These are phyloP conservation scores for Pseudogymnoascus sp. DNA, from an alignment of 2,329 filamentous ascomycete genomes.

Conservation along the genomic window DNA sequence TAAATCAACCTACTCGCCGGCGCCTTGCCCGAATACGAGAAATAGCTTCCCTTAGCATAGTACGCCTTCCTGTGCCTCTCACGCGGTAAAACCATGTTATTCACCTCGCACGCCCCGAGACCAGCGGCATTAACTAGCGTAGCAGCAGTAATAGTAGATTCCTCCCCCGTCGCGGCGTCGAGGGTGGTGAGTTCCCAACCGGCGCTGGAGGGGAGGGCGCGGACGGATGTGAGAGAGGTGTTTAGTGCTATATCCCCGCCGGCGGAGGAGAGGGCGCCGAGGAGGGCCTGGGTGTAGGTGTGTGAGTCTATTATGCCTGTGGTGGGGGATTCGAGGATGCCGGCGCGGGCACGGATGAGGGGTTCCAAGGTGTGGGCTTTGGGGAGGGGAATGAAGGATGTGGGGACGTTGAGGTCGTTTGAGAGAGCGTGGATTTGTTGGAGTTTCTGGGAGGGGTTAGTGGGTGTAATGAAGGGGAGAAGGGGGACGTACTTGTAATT, in stretches of 20 bases:
- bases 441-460: constrained; percentile 26
- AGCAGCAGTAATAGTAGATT: constrained; percentile 58
- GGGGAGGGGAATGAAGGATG: constrained; percentile 54
- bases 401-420: constrained; percentile 49
- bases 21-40: constrained; percentile 61
- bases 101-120: constrained; percentile 63
- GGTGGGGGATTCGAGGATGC: constrained; percentile 71
- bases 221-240: constrained; percentile 53
- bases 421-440: constrained; percentile 41
- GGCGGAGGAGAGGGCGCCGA: constrained; percentile 64
- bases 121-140: constrained; percentile 81
- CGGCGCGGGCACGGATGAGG: constrained; percentile 60
- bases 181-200: constrained; percentile 63
- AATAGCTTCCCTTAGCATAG: constrained; percentile 95
- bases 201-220: constrained; percentile 23
- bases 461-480: not conserved
- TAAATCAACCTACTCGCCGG: constrained; percentile 78
- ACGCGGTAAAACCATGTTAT: constrained; percentile 71
- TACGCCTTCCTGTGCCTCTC: constrained; percentile 50
- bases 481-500: constrained; percentile 32
- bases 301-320: constrained; percentile 92
- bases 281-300: constrained; percentile 70
- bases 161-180: constrained; percentile 38
- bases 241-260: constrained; percentile 68
- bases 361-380: constrained; percentile 64